These are phyloP conservation scores for Mesembryanthemum crystallinum DNA, from an alignment of 148 eudicot genomes.

Conservation along the genomic window DNA sequence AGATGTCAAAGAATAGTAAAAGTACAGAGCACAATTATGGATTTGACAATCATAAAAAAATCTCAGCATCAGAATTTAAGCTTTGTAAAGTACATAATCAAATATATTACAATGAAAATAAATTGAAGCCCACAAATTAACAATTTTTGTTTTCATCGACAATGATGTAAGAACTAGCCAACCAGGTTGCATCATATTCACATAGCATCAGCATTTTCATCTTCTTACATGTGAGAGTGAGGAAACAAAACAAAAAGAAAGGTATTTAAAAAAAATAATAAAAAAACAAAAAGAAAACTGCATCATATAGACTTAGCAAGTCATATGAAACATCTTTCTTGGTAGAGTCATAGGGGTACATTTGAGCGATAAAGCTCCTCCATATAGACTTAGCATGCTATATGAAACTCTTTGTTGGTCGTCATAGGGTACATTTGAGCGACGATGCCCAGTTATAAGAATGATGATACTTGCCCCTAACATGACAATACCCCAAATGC, in stretches of 20 bases:
- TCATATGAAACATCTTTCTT: no score
- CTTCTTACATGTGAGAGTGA: no score
- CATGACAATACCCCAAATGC: neutral
- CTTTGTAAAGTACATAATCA: no score
- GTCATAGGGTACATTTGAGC: neutral
- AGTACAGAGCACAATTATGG: neutral
- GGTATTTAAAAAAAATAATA: no score
- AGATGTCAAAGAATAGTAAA: constrained; percentile 8
- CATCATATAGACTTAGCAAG: no score
- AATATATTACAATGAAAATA: neutral
- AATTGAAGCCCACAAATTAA: neutral
- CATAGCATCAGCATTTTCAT: no score
- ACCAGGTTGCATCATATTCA: neutral
- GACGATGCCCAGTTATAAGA: neutral
- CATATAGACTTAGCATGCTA: neutral
- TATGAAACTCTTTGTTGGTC: neutral
- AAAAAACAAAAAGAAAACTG: no score
- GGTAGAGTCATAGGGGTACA: no score
- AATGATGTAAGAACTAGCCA: neutral
- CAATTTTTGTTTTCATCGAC: neutral
- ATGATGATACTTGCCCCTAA: neutral
- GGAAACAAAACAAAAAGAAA: no score
- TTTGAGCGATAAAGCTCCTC: no score
- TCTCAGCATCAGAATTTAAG: neutral
- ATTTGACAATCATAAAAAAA: neutral